phyloP scores from a whole-genome alignment of 2,329 filamentous ascomycete species.

The Ciborinia camelliae region DNA sequence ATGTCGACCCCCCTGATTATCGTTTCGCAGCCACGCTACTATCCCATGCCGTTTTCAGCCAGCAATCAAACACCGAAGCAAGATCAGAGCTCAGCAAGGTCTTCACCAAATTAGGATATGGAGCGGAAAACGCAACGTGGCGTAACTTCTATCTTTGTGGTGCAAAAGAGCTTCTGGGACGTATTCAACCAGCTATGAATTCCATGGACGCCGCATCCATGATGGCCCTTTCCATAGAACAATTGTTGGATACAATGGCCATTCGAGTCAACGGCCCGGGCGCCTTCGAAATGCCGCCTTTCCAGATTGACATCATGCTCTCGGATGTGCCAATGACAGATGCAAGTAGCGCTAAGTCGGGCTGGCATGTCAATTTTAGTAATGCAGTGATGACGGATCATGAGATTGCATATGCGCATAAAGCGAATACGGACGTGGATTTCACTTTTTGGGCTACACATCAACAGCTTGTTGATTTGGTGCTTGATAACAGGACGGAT shows the following conservation, averaged over 20 bases:
- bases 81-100: conserved; percentile 32
- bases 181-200: not conserved
- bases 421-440: not conserved
- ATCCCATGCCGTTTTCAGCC: conserved; percentile 36
- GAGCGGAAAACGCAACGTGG: conserved; percentile 43
- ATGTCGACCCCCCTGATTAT: conserved; percentile 34
- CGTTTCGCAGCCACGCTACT: conserved; percentile 42
- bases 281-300: not conserved
- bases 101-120: conserved; percentile 39
- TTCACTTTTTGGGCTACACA: not conserved
- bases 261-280: not conserved
- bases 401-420: not conserved
- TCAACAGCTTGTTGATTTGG: not conserved
- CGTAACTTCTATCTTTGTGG: conserved; percentile 41
- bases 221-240: not conserved
- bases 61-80: not conserved
- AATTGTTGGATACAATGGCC: not conserved
- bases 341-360: not conserved
- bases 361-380: conserved; percentile 1
- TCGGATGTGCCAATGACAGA: not conserved
- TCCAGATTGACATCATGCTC: not conserved
- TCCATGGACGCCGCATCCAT: not conserved
- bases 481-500: not conserved
- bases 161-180: not conserved
- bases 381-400: conserved; percentile 5